Evolutionary conservation across 495 filamentous ascomycete species (phyloP), one percentile per base, ranked within the genome.

Genomic region (Penicillium mononematosum): DNA sequence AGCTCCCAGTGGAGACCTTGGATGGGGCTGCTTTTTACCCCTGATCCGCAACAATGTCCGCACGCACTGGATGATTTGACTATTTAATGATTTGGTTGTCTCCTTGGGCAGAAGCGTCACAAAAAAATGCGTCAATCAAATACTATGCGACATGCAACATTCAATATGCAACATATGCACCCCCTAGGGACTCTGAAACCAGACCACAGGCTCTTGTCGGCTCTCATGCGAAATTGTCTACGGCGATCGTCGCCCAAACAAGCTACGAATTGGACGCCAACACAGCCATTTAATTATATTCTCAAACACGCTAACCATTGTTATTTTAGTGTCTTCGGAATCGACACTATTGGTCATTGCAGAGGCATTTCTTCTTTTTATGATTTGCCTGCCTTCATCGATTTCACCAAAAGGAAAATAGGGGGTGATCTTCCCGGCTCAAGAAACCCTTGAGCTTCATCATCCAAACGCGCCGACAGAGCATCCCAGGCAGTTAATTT

Each of bases 191-290:
- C 27, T 34, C 53, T 69, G 62, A 69, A 72, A 72, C 69, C 66
- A 53, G 45, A 62, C 68, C 65, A 68, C 36, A 50, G 24, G 24
- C 24, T 25, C 24, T 25, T 5, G 5, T 25, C 24, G 48, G 62
- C 63, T 71, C 59, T 58, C 38, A 47, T 54, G 43, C 43, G 66
- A 70, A 66, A 73, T 73, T 68, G 46, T 53, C 44, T 55, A 39
- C 50, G 66, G 58, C 67, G 71, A 74, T 72, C 71, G 49, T 48
- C 46, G 32, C 48, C 48, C 53, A 48, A 63, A 64, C 50, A 60
- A 59, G 64, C 64, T 62, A 67, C 48, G 52, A 36, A 44, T 53
- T 54, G 53, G 16, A 5, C 34, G 41, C 45, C 53, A 59, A 51
- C 60, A 45, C 54, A 50, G 45, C 58, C 45, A 56, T 56, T 52